phyloP scores from a whole-genome alignment of 2,329 filamentous ascomycete species.

The Penicillium sp. region DNA sequence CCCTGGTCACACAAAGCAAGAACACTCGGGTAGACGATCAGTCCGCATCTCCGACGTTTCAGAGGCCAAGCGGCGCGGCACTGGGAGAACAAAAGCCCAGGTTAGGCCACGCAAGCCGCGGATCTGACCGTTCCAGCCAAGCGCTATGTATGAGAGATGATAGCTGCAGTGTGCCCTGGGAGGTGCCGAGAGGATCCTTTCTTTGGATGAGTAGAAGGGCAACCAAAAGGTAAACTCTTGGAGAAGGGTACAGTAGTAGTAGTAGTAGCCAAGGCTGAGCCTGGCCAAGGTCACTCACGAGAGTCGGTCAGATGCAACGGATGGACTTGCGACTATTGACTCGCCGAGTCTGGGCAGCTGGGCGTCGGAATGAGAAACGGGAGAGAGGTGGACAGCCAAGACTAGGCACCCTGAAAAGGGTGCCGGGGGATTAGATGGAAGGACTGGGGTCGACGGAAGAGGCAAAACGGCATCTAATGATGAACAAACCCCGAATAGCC shows the following conservation, averaged over 20 bases:
- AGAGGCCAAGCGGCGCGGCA: neutral
- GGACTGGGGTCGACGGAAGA: neutral
- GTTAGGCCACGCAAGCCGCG: conserved; percentile 22
- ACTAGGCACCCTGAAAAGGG: neutral
- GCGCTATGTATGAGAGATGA: conserved; percentile 10
- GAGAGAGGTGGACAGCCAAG: conserved; percentile 9
- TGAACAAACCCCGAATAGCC: neutral
- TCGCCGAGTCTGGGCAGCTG: conserved; percentile 13
- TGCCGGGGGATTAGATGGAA: neutral
- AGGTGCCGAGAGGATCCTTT: conserved; percentile 19
- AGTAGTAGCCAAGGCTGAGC: neutral
- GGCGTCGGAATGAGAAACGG: conserved; percentile 20
- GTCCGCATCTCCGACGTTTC: conserved; percentile 6
- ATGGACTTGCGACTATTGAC: conserved; percentile 2
- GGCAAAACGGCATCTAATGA: neutral
- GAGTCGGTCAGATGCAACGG: neutral
- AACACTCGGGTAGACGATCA: neutral
- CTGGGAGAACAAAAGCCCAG: conserved; percentile 6
- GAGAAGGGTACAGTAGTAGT: neutral
- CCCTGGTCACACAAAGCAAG: neutral
- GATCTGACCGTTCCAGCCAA: conserved; percentile 27
- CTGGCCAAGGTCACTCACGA: conserved; percentile 5
- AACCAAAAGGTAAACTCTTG: conserved; percentile 12
- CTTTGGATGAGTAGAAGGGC: neutral
- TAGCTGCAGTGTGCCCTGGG: conserved; percentile 7